Evolutionary conservation across 805 yeast genomes (phyloP), one percentile per base, ranked within the genome.

Genomic region (Yamadazyma ubonensis): DNA sequence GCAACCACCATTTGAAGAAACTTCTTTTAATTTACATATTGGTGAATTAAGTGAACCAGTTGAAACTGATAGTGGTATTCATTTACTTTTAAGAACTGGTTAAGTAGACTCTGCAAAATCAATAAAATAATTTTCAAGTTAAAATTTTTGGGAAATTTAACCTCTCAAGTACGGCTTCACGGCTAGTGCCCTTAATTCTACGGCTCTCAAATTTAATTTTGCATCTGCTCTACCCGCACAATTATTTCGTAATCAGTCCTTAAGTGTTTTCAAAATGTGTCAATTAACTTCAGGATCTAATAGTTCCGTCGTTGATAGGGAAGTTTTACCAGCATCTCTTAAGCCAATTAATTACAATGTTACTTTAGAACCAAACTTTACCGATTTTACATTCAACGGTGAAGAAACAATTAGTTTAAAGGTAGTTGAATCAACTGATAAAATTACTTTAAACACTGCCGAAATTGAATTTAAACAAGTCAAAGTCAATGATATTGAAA

Each of bases 1-100:
- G 99, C 98, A 93, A 62, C 96, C 96, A 25, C 67, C 83, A 43
- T 93, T 93, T 56, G 99, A 93, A 62, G 81, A 81, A 44, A 95
- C 93, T 2, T 82, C 96, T 1, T 91, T 85, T 59, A 81, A 65
- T 4, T 68, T 93, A 49, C 78, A 86, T 48, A 81, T 88, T 15
- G 96, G 96, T 15, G 93, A 90, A 57, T 60, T 85, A 32, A 83
- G 93, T 54, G 85, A 78, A 31, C 77, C 89, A 19, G 85, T 93
- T 11, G 97, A 89, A 63, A 79, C 90, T 12, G 95, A 83, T 54
- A 83, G 95, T 50, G 99, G 99, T 16, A 81, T 88, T 36, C 99
- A 93, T 55, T 59, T 93, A 46, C 81, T 93, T 54, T 84, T 84
- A 63, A 75, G 99, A 59, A 84, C 90, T 1, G 96, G 81, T 6